These are phyloP conservation scores for Nephelium lappaceum DNA, from an alignment of 345 rosid species.

Conservation along the genomic window DNA sequence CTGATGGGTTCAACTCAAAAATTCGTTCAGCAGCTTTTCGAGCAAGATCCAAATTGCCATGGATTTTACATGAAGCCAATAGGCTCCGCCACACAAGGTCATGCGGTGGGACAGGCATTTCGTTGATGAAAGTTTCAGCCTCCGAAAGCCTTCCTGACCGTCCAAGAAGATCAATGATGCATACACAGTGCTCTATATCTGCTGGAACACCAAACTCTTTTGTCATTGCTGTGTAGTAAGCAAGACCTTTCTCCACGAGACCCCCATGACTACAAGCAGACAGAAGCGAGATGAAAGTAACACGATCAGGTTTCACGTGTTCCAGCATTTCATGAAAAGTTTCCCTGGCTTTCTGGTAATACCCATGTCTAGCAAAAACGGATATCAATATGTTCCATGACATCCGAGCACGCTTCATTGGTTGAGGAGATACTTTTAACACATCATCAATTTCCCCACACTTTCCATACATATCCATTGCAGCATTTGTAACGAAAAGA, in stretches of 20 bases:
- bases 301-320: constrained; percentile 65
- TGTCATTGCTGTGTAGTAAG: constrained; percentile 60
- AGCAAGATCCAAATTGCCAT: constrained; percentile 72
- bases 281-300: constrained; percentile 88
- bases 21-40: constrained; percentile 71
- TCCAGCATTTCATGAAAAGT: constrained; percentile 76
- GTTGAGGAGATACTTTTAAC: constrained; percentile 54
- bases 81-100: constrained; percentile 83
- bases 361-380: constrained; percentile 80
- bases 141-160: constrained; percentile 74
- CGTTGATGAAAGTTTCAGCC: constrained; percentile 65
- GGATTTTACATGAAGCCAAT: constrained; percentile 75
- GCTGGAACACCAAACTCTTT: constrained; percentile 56
- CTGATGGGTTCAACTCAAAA: constrained; percentile 62
- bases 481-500: constrained; percentile 60
- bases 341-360: constrained; percentile 58
- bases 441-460: constrained; percentile 75
- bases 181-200: constrained; percentile 76
- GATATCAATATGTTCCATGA: constrained; percentile 90
- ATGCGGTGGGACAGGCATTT: constrained; percentile 70
- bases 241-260: constrained; percentile 76
- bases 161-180: constrained; percentile 87
- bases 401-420: constrained; percentile 46
- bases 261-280: constrained; percentile 92
- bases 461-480: constrained; percentile 90